Base-by-base conservation (phyloP, 2,329 filamentous ascomycete species). In the Fusarium veterinarium region DNA sequence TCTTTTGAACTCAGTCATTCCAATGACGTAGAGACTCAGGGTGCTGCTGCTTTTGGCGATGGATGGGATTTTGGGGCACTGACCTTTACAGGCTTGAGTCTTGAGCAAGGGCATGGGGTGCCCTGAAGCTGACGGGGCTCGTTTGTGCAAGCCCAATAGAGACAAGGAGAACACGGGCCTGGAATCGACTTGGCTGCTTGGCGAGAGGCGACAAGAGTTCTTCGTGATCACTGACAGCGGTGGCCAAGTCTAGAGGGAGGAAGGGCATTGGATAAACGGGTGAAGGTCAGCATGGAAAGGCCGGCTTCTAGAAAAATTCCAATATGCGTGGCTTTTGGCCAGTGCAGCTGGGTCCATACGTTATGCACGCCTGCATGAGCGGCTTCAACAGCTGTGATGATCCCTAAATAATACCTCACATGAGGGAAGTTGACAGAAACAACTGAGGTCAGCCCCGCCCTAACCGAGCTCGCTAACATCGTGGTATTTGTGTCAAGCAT, bases 301-400 rank as follows among this genome's bases (percentile, higher is more conserved):
- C 58, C 63, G 52, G 63, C 73, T 77, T 77, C 76, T 64, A 77
- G 76, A 77, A 77, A 58, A 72, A 68, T 77, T 77, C 76, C 48
- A 76, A 55, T 64, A 71, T 46, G 46, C 25, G 46, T 48, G 75
- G 72, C 65, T 60, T 60, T 49, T 66, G 59, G 56, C 49, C 44
- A 57, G 60, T 72, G 61, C 65, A 68, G 62, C 57, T 44, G 52
- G 65, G 41, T 61, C 66, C 60, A 48, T 66, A 66, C 41, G 48
- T 68, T 61, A 66, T 68, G 64, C 48, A 65, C 55, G 31, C 60
- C 69, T 72, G 69, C 69, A 71, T 71, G 48, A 49, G 55, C 64
- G 63, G 64, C 58, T 68, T 48, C 33, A 57, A 23, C 51, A 73
- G 70, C 69, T 71, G 60, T 41, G 42, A 41, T 35, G 42, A 25